Percentiles rank a stretch among this genome's conserved stretches.
Conservation (phyloP, 345 rosid genomes). For the Populus euphratica region DNA sequence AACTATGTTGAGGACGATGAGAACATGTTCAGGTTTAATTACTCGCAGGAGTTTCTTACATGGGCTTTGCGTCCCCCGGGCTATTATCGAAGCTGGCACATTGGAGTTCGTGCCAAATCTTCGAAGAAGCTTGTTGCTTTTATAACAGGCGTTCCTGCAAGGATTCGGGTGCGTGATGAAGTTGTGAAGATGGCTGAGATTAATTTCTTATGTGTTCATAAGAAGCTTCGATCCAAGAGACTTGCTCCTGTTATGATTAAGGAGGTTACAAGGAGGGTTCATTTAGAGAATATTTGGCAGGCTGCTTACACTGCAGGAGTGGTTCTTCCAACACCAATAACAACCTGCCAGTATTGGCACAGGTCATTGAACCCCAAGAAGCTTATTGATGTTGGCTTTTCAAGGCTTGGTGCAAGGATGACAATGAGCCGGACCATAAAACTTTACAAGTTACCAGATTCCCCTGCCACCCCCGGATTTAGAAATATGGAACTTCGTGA, state of each 20-base stretch:
- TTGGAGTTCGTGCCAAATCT: constrained; percentile 80
- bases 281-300: constrained; percentile 90
- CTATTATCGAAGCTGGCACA: constrained; percentile 76
- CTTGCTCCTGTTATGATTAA: constrained; percentile 97
- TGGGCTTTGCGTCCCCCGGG: constrained; percentile 94
- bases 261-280: constrained; percentile 93
- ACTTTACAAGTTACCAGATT: constrained; percentile 73
- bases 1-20: constrained; percentile 95
- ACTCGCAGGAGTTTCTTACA: constrained; percentile 86
- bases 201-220: constrained; percentile 91
- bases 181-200: constrained; percentile 89
- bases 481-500: constrained; percentile 82
- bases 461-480: constrained; percentile 79
- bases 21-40: constrained; percentile 94
- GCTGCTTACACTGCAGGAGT: constrained; percentile 96
- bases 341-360: constrained; percentile 96
- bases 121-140: constrained; percentile 85
- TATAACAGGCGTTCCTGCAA: constrained; percentile 85
- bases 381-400: constrained; percentile 94
- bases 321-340: constrained; percentile 81
- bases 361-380: constrained; percentile 93
- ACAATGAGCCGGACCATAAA: constrained; percentile 95
- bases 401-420: constrained; percentile 88
- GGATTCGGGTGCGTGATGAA: constrained; percentile 71
- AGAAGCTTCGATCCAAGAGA: constrained; percentile 90